These are phyloP conservation scores for Daphne laureola DNA, from an alignment of 441 rosid species.

Conservation along the genomic window DNA sequence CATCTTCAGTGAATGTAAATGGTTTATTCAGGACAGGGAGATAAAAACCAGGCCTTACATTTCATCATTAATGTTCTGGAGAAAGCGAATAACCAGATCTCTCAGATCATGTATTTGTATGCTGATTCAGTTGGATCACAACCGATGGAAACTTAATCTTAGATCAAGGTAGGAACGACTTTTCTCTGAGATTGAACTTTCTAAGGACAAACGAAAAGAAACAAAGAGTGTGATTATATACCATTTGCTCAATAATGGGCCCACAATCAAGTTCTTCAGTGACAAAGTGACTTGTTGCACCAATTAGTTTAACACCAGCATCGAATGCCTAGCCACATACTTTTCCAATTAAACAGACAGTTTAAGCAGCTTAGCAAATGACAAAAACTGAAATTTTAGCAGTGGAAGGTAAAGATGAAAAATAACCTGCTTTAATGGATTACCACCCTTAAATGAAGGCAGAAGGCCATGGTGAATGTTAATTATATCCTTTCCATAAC, in stretches of 20 bases:
- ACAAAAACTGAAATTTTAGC: not conserved
- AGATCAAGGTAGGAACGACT: too few species aligned
- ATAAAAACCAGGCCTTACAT: too few species aligned
- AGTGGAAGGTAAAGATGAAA: conserved; percentile 8
- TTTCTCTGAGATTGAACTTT: too few species aligned
- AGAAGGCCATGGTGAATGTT: conserved; percentile 97
- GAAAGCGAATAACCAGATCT: too few species aligned
- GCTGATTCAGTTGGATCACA: too few species aligned
- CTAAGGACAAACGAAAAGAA: too few species aligned
- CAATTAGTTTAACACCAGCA: conserved; percentile 90
- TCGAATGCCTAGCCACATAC: conserved; percentile 79
- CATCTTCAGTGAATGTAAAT: too few species aligned
- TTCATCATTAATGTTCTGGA: too few species aligned
- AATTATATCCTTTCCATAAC: conserved; percentile 81
- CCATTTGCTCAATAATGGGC: conserved; percentile 96
- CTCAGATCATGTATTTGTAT: too few species aligned
- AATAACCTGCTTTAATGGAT: conserved; percentile 77
- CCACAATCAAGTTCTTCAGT: conserved; percentile 91
- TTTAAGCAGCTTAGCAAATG: not conserved
- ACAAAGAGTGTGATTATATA: conserved; percentile 15
- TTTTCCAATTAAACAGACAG: conserved; percentile 24
- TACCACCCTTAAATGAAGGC: conserved; percentile 88
- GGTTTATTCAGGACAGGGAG: too few species aligned
- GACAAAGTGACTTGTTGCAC: conserved; percentile 90
- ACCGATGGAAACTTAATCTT: too few species aligned